These are phyloP conservation scores for Candida sphagnicola DNA, from an alignment of 805 yeast genomes.

Conservation along the genomic window DNA sequence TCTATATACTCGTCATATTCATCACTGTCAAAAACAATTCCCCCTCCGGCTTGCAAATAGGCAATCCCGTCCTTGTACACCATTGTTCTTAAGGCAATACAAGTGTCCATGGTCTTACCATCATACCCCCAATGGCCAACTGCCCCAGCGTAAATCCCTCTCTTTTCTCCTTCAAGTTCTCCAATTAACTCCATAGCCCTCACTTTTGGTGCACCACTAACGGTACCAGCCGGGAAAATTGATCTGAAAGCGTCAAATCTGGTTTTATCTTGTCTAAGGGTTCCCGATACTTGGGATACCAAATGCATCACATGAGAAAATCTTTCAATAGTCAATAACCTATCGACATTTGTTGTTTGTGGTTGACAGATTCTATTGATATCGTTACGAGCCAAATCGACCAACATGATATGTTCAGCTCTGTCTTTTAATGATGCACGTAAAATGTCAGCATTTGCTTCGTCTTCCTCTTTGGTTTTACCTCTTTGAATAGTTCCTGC, in stretches of 20 bases:
- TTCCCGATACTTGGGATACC: conserved; percentile 93
- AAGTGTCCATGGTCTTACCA: conserved; percentile 92
- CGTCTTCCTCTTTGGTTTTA: conserved; percentile 87
- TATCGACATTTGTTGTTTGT: conserved; percentile 75
- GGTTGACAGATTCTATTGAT: conserved; percentile 95
- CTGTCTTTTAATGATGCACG: conserved; percentile 82
- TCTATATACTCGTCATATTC: conserved; percentile 94
- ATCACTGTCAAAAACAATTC: conserved; percentile 93
- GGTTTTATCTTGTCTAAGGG: conserved; percentile 74
- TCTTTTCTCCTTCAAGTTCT: conserved; percentile 82
- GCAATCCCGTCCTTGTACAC: conserved; percentile 87
- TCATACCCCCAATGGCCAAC: conserved; percentile 98
- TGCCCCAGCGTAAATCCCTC: conserved; percentile 98
- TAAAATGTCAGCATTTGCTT: conserved; percentile 68
- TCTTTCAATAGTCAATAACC: conserved; percentile 84
- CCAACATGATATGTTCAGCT: conserved; percentile 98
- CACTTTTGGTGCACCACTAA: conserved; percentile 97
- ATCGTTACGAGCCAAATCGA: conserved; percentile 95
- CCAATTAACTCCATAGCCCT: conserved; percentile 93
- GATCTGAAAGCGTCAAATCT: conserved; percentile 97
- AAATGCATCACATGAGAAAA: conserved; percentile 97
- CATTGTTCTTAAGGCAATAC: conserved; percentile 97
- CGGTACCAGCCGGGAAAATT: conserved; percentile 98
- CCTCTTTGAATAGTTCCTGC: conserved; percentile 97
- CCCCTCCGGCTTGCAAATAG: conserved; percentile 98